Evolutionary conservation across 2,329 filamentous ascomycete species (phyloP), one percentile per base, ranked within the genome.

Genomic region (Hymenoscyphus fraxineus): DNA sequence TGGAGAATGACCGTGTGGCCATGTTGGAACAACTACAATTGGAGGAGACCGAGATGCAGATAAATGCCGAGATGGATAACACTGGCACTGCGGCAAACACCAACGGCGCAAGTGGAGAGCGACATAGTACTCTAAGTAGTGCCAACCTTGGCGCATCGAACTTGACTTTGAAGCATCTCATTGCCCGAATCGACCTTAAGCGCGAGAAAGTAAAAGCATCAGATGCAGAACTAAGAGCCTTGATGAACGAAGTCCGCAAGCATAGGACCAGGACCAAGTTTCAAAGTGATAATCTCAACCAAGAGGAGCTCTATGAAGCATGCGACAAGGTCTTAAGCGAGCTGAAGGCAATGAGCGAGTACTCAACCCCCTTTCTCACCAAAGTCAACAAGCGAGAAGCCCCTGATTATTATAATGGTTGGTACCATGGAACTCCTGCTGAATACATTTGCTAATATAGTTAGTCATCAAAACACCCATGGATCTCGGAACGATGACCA

Each of bases 21-120:
- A 98, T 99, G 95, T 79, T 98, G 64, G 95, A 99, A 77, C 95
- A 99, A 78, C 93, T 98, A 77, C 92, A 94, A 77, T 84, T 99
- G 32, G 95, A 99, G 74, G 95, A 98, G 76, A 93, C 96, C 1
- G 95, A 99, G 76, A 90, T 96, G 75, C 93, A 96, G 76, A 89
- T 98, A 10, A 94, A 98, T 77, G 93, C 93, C 15, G 95, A 99
- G 78, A 95, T 97, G 83, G 93, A 93, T 64, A 84, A 88, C 73
- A 85, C 84, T 62, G 83, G 78, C 59, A 82, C 82, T 64, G 78
- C 78, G 61, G 83, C 78, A 63, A 80, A 79, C 66, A 80, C 80
- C 68, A 82, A 82, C 66, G 80, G 80, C 27, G 78, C 80, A 31
- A 80, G 81, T 41, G 81, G 81, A 15, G 85, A 87, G 69, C 90